These are phyloP conservation scores for Neurospora sp. DNA, from an alignment of 495 filamentous ascomycete species.

Conservation along the genomic window DNA sequence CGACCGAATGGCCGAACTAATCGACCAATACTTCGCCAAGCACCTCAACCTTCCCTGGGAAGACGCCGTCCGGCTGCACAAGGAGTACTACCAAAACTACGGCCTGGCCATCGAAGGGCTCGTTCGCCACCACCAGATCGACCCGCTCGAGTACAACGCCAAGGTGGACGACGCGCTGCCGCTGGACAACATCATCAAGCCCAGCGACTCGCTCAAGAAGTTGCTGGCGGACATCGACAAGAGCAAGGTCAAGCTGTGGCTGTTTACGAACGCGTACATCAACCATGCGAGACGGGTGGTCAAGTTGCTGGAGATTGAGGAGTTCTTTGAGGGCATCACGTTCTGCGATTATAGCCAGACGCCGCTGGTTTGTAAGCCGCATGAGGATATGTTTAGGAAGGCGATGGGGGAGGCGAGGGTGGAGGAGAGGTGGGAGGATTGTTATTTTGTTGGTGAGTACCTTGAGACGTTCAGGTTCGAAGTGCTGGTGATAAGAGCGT, in stretches of 20 bases:
- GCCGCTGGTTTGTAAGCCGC: conserved; percentile 76
- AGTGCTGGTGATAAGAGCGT: neutral
- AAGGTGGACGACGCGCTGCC: conserved; percentile 94
- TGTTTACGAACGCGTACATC: conserved; percentile 93
- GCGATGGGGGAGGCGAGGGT: conserved; percentile 59
- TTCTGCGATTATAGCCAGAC: conserved; percentile 73
- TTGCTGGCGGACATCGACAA: conserved; percentile 71
- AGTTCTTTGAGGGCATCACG: conserved; percentile 86
- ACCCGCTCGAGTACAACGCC: conserved; percentile 87
- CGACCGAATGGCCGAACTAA: conserved; percentile 62
- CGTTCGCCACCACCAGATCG: conserved; percentile 88
- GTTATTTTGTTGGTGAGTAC: conserved; percentile 75
- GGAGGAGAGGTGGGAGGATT: conserved; percentile 42
- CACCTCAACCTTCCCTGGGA: conserved; percentile 57
- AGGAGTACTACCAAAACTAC: conserved; percentile 89
- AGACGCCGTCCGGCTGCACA: conserved; percentile 73
- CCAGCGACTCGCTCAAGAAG: conserved; percentile 60
- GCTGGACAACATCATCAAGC: conserved; percentile 70
- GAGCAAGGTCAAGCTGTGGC: conserved; percentile 75
- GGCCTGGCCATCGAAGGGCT: conserved; percentile 94
- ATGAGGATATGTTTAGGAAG: conserved; percentile 72
- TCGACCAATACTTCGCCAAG: conserved; percentile 69
- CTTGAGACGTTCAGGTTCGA: neutral
- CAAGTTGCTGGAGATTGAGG: conserved; percentile 67
- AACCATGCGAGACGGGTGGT: conserved; percentile 80